These are phyloP conservation scores for Malus orientalis DNA, from an alignment of 306 rosid genomes.

Conservation along the genomic window DNA sequence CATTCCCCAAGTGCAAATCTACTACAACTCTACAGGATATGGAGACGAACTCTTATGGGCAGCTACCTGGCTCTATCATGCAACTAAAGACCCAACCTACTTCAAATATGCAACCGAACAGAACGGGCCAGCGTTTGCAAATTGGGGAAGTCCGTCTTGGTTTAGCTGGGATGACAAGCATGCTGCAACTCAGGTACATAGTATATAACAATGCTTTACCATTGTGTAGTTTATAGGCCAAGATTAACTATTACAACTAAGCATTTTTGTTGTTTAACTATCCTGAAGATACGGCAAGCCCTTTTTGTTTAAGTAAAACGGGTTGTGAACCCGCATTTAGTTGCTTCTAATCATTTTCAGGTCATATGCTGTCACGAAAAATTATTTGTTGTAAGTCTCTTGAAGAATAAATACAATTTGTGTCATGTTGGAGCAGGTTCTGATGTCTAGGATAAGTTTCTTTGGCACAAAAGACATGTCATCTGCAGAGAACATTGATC, in stretches of 20 bases:
- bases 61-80: slow-evolving; percentile 59
- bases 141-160: slow-evolving; percentile 48
- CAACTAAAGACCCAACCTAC: slow-evolving; percentile 46
- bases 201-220: not conserved
- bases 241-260: not conserved
- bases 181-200: slow-evolving; percentile 50
- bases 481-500: slow-evolving; percentile 42
- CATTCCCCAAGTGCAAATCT: slow-evolving; percentile 51
- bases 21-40: slow-evolving; percentile 66
- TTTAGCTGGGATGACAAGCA: slow-evolving; percentile 83
- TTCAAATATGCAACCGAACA: slow-evolving; percentile 46
- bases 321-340: no score
- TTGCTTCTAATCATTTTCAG: no score
- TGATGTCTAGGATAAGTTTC: slow-evolving; percentile 53
- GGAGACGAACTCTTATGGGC: slow-evolving; percentile 83
- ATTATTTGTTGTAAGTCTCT: no score
- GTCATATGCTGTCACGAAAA: not conserved
- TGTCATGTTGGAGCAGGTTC: slow-evolving; percentile 44
- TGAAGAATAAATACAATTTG: not conserved
- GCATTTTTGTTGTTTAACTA: not conserved
- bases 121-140: slow-evolving; percentile 34
- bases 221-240: not conserved
- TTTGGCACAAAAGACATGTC: slow-evolving; percentile 32
- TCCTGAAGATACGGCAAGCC: not conserved
- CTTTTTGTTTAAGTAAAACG: not conserved